Conservation (phyloP, 2,329 filamentous ascomycete genomes). For the Colletotrichum coccodes region DNA sequence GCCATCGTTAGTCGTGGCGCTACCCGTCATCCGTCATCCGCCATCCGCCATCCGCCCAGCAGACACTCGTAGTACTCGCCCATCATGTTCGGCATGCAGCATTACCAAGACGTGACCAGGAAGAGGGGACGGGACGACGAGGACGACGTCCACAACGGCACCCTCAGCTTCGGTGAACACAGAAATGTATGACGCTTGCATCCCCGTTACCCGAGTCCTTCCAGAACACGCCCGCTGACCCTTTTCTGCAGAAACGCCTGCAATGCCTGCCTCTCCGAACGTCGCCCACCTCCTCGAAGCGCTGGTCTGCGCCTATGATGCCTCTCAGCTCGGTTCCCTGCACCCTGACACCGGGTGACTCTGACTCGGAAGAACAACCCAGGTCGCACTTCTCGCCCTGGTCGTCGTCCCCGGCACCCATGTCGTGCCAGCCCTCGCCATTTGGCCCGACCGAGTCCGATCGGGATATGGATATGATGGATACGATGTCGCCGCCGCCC, state of each 20-base stretch:
- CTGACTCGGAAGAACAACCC: constrained; percentile 50
- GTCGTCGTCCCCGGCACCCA: constrained; percentile 39
- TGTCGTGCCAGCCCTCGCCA: constrained; percentile 37
- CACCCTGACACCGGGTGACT: constrained; percentile 51
- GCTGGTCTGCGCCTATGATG: constrained; percentile 27
- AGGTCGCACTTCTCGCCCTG: constrained; percentile 45
- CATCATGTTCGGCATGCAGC: constrained; percentile 23
- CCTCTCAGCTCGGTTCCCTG: constrained; percentile 32
- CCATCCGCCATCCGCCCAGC: neutral
- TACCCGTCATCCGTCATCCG: neutral
- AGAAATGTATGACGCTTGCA: constrained; percentile 53
- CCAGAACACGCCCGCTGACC: neutral
- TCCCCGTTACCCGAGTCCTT: neutral
- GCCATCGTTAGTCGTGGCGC: neutral
- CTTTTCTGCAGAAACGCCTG: constrained; percentile 59
- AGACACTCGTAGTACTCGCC: neutral
- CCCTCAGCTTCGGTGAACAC: constrained; percentile 59
- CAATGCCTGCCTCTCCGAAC: constrained; percentile 63
- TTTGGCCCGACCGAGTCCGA: constrained; percentile 38
- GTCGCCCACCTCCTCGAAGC: constrained; percentile 51
- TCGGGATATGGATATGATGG: constrained; percentile 60
- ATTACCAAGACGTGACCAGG: constrained; percentile 10
- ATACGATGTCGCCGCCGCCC: constrained; percentile 42
- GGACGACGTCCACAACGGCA: constrained; percentile 48
- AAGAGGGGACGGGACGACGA: constrained; percentile 50